phyloP scores from a whole-genome alignment of 1,284 basidiomycete species.

The Malassezia sympodialis region DNA sequence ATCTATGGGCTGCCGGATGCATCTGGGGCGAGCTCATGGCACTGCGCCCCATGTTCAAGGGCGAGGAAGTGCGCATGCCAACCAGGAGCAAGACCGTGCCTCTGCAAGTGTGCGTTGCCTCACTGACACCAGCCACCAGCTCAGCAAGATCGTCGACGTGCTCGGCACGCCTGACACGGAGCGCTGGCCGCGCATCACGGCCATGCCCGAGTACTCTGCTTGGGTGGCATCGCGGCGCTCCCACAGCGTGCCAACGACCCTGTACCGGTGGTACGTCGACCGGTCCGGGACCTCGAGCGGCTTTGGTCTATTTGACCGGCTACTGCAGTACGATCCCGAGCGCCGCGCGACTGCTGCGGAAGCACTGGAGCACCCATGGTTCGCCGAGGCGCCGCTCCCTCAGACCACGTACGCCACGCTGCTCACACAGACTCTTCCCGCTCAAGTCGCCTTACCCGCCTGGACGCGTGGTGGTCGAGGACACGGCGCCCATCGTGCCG shows the following conservation, averaged over 20 bases:
- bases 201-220: slow-evolving; percentile 69
- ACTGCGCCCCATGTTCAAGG: slow-evolving; percentile 92
- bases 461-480: slow-evolving; percentile 3
- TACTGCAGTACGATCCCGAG: slow-evolving; percentile 69
- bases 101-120: slow-evolving; percentile 36
- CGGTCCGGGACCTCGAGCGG: slow-evolving; percentile 52
- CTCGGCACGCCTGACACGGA: slow-evolving; percentile 75
- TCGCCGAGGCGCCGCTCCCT: slow-evolving; percentile 44
- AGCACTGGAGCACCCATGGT: slow-evolving; percentile 63
- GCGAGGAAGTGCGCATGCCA: slow-evolving; percentile 93
- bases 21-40: slow-evolving; percentile 91
- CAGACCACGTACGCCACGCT: slow-evolving; percentile 1
- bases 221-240: slow-evolving; percentile 44
- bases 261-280: slow-evolving; percentile 67
- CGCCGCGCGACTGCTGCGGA: slow-evolving; percentile 71
- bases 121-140: slow-evolving; percentile 60
- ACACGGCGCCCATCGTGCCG: slow-evolving; percentile 1
- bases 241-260: slow-evolving; percentile 58
- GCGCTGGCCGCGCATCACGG: slow-evolving; percentile 77
- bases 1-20: slow-evolving; percentile 97
- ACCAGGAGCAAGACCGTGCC: slow-evolving; percentile 40
- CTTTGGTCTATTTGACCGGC: slow-evolving; percentile 32
- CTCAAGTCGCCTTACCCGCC: slow-evolving; percentile 9
- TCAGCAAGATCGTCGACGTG: slow-evolving; percentile 87
- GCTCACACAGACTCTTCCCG: slow-evolving; percentile 6